A percentile compares a stretch with the other conserved stretches of the same genome.
Evolutionary conservation across 2,329 filamentous ascomycete species (phyloP).

Genomic region (Diaporthe sp.): DNA sequence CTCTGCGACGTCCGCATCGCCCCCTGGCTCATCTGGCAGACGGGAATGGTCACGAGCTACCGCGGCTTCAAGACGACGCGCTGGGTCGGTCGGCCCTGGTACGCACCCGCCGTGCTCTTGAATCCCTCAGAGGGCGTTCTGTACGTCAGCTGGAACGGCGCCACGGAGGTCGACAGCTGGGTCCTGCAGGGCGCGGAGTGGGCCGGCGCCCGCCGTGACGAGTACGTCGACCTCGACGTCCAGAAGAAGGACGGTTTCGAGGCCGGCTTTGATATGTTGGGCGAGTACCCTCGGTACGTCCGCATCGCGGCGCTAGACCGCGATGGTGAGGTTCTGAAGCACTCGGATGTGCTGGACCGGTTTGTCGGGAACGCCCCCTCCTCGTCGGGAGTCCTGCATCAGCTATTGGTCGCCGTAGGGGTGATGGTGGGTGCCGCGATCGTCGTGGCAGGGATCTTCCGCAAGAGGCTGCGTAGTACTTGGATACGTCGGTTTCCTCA

Average conservation of each 20-base stretch:
- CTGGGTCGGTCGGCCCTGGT: slow-evolving; percentile 40
- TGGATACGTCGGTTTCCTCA: background rate
- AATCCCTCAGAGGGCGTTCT: slow-evolving; percentile 33
- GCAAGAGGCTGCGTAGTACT: background rate
- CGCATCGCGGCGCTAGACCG: slow-evolving; percentile 38
- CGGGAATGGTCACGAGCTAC: slow-evolving; percentile 42
- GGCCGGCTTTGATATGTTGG: slow-evolving; percentile 29
- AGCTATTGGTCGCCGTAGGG: background rate
- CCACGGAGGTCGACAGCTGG: slow-evolving; percentile 42
- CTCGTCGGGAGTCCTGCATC: background rate
- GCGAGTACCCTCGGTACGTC: slow-evolving; percentile 39
- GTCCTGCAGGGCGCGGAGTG: slow-evolving; percentile 40
- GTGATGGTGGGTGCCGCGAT: background rate
- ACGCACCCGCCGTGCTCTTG: slow-evolving; percentile 31
- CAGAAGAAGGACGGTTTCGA: slow-evolving; percentile 41
- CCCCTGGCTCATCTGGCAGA: slow-evolving; percentile 38
- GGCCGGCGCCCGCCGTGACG: slow-evolving; percentile 19
- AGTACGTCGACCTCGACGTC: slow-evolving; percentile 33
- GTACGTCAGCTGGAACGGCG: slow-evolving; percentile 44
- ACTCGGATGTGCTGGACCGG: slow-evolving; percentile 39
- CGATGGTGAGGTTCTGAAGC: slow-evolving; percentile 38
- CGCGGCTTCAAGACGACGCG: slow-evolving; percentile 41
- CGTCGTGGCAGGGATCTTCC: background rate
- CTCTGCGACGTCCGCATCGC: slow-evolving; percentile 43
- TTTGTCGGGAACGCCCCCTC: slow-evolving; percentile 38